Evolutionary conservation across 108 stramenopile species (phyloP).

Genomic region (Nitzschia sp.): DNA sequence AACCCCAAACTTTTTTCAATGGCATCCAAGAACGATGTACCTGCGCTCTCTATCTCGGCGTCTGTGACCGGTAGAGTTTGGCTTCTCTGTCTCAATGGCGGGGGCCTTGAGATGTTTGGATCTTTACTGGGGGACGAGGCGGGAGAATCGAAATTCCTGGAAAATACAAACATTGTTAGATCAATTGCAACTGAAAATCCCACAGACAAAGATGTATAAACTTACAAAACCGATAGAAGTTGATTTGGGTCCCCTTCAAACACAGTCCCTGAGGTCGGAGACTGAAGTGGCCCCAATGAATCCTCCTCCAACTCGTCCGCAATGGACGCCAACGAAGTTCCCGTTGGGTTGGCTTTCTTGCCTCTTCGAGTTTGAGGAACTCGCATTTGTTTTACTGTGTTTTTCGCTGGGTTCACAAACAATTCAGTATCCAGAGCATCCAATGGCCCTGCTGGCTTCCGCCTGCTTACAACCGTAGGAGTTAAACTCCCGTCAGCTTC

Average conservation of each 20-base stretch:
- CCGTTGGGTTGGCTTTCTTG: neutral
- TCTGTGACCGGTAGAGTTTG: conserved; percentile 56
- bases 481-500: conserved; percentile 9
- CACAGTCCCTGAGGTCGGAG: neutral
- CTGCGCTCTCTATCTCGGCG: conserved; percentile 76
- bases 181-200: neutral
- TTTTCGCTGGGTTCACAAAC: conserved; percentile 37
- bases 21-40: conserved; percentile 74
- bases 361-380: conserved; percentile 49
- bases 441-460: conserved; percentile 25
- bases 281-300: too few species aligned
- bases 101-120: neutral
- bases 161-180: neutral
- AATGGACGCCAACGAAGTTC: too few species aligned
- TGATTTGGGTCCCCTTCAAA: neutral
- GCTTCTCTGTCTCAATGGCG: conserved; percentile 3
- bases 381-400: conserved; percentile 61
- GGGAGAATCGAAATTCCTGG: neutral
- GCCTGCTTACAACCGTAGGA: neutral
- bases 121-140: neutral
- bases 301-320: too few species aligned
- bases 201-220: neutral
- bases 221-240: neutral
- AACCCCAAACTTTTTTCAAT: conserved; percentile 69
- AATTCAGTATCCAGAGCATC: conserved; percentile 63